Conservation (phyloP, 768 basidiomycete species). For the Suillus placidus region DNA sequence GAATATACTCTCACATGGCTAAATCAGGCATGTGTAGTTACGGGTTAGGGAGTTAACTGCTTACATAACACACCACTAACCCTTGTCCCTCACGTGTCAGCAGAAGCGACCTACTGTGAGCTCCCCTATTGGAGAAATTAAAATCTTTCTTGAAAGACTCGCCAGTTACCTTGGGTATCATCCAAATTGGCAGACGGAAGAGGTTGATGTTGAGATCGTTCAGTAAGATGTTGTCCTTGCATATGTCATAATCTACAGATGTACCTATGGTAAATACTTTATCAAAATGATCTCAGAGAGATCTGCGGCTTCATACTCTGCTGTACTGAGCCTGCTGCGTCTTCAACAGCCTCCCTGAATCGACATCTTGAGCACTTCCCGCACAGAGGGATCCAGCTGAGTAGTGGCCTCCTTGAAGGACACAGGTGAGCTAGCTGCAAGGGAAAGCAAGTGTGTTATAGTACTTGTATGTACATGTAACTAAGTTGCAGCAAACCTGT, state of each 20-base stretch:
- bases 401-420: constrained; percentile 86
- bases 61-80: too few species aligned
- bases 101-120: too few species aligned
- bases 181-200: neutral
- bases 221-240: neutral
- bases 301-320: constrained; percentile 70
- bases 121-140: neutral
- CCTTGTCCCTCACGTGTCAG: too few species aligned
- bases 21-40: too few species aligned
- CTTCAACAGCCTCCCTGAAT: constrained; percentile 76
- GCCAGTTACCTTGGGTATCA: neutral
- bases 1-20: too few species aligned
- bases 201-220: neutral
- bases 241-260: neutral
- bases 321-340: constrained; percentile 38
- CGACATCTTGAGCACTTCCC: constrained; percentile 72
- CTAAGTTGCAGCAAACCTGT: too few species aligned
- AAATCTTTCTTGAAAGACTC: neutral
- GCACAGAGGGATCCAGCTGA: constrained; percentile 57
- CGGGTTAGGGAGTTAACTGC: too few species aligned
- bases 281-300: constrained; percentile 70
- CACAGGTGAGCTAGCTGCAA: constrained; percentile 69
- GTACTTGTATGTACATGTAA: too few species aligned
- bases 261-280: neutral
- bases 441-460: constrained; percentile 68